phyloP scores from a whole-genome alignment of 1,284 basidiomycete genomes.

The Malassezia nana region DNA sequence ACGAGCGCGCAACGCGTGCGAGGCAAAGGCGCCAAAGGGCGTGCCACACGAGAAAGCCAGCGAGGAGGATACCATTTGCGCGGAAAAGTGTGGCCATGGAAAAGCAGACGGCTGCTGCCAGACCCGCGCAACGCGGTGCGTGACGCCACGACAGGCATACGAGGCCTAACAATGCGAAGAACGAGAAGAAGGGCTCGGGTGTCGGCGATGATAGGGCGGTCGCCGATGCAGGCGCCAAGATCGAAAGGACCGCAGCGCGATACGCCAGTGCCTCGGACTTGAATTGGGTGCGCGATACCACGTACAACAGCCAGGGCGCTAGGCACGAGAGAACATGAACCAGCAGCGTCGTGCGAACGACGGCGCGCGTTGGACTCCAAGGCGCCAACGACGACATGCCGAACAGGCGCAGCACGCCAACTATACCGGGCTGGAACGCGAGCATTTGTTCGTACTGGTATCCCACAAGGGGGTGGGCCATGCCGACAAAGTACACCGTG shows the following conservation, averaged over 20 bases:
- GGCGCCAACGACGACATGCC: conserved; percentile 3
- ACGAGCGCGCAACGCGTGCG: background rate
- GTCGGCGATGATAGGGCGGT: conserved; percentile 62
- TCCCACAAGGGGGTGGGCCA: conserved; percentile 34
- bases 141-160: background rate
- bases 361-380: conserved; percentile 26
- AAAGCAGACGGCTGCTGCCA: conserved; percentile 59
- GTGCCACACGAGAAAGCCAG: conserved; percentile 54
- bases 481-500: conserved; percentile 61
- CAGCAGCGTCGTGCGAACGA: conserved; percentile 18
- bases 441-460: conserved; percentile 73
- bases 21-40: background rate
- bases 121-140: conserved; percentile 49
- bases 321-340: conserved; percentile 48
- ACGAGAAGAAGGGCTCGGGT: conserved; percentile 74
- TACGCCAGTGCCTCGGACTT: conserved; percentile 55
- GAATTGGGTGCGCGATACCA: conserved; percentile 44
- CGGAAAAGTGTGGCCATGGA: conserved; percentile 62
- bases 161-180: conserved; percentile 62
- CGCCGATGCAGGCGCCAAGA: conserved; percentile 68
- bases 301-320: conserved; percentile 57
- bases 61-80: conserved; percentile 69
- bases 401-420: conserved; percentile 20
- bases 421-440: conserved; percentile 69
- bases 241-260: conserved; percentile 60